These are phyloP conservation scores for Pyrenochaeta sp. DNA, from an alignment of 2,329 filamentous ascomycete genomes.

Conservation along the genomic window DNA sequence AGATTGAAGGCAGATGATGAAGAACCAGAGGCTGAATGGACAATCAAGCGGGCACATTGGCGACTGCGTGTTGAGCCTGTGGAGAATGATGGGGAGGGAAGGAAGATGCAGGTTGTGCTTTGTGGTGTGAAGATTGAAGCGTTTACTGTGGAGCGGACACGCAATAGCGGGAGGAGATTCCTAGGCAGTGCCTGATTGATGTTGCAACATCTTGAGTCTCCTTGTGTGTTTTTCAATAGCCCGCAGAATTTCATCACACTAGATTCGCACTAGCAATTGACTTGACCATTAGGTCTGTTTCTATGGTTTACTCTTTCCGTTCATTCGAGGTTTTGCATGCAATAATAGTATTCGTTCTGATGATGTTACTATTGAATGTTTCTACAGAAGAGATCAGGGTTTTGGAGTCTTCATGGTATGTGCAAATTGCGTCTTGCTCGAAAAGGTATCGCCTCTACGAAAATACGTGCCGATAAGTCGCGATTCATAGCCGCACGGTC, in stretches of 20 bases:
- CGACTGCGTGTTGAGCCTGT: conserved; percentile 65
- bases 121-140: conserved; percentile 80
- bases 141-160: conserved; percentile 68
- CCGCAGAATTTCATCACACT: too few species aligned
- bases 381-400: too few species aligned
- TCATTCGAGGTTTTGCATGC: too few species aligned
- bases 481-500: too few species aligned
- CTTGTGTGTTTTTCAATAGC: too few species aligned
- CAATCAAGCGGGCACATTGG: conserved; percentile 52
- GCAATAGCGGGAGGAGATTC: conserved; percentile 74
- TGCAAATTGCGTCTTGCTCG: not conserved
- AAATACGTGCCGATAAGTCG: not conserved
- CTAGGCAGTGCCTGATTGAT: conserved; percentile 49
- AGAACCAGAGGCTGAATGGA: conserved; percentile 39
- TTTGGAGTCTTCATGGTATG: not conserved
- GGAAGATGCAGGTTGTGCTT: conserved; percentile 73
- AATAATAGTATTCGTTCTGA: too few species aligned
- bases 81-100: conserved; percentile 54
- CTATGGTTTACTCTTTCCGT: too few species aligned
- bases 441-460: too few species aligned
- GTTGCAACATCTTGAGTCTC: not conserved
- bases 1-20: conserved; percentile 17
- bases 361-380: too few species aligned
- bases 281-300: too few species aligned
- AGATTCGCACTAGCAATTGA: too few species aligned